Evolutionary conservation across 495 filamentous ascomycete species (phyloP).

Genomic region (Trypethelium eluteriae): DNA sequence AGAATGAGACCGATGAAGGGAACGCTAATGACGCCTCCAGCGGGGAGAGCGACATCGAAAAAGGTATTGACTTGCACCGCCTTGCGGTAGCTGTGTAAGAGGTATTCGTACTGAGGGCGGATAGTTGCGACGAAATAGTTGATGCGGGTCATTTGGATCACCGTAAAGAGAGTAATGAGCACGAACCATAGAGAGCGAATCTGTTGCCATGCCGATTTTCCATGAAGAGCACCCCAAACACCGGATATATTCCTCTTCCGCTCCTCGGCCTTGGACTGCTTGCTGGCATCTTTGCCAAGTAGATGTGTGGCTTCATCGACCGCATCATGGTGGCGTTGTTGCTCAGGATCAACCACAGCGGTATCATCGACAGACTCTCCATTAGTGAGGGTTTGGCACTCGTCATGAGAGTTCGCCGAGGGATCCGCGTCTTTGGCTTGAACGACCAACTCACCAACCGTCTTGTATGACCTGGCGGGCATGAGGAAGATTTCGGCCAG

Average conservation of each 20-base stretch:
- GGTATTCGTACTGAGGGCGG: slow-evolving; percentile 70
- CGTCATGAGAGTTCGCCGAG: slow-evolving; percentile 25
- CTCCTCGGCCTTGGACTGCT: slow-evolving; percentile 49
- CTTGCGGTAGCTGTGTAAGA: slow-evolving; percentile 52
- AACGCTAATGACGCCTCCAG: slow-evolving; percentile 75
- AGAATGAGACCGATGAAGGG: slow-evolving; percentile 83
- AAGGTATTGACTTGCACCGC: slow-evolving; percentile 68
- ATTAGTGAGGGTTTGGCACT: slow-evolving; percentile 30
- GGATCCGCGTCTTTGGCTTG: slow-evolving; percentile 51
- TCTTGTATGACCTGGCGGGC: slow-evolving; percentile 78
- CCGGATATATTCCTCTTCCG: slow-evolving; percentile 57
- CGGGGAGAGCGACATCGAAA: slow-evolving; percentile 82
- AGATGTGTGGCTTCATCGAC: slow-evolving; percentile 67
- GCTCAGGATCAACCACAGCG: slow-evolving; percentile 29
- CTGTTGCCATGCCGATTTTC: slow-evolving; percentile 60
- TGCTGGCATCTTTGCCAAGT: slow-evolving; percentile 54
- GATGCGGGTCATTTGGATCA: slow-evolving; percentile 87
- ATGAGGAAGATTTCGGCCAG: slow-evolving; percentile 65
- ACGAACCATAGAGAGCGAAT: slow-evolving; percentile 80
- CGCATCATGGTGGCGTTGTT: slow-evolving; percentile 55
- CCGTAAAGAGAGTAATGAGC: slow-evolving; percentile 77
- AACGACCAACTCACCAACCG: slow-evolving; percentile 70
- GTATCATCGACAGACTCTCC: slow-evolving; percentile 29
- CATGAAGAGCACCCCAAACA: slow-evolving; percentile 87
- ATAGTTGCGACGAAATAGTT: slow-evolving; percentile 97